A percentile compares a stretch with the other conserved stretches of the same genome.
phyloP scores from a whole-genome alignment of 768 basidiomycete species.

The Rossbeevera mucosa region DNA sequence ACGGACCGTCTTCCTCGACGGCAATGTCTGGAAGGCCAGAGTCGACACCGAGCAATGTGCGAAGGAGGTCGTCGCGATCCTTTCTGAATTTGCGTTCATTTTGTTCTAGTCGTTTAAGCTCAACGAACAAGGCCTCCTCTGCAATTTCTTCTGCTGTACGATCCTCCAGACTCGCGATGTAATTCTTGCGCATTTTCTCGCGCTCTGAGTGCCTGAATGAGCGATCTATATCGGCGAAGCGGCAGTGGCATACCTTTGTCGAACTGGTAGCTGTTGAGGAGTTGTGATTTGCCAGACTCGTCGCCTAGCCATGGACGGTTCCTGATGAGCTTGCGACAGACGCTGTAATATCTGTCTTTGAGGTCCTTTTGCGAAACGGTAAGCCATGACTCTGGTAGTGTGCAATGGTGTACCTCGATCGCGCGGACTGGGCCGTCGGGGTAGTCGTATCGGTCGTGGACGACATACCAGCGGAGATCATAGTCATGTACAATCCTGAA shows the following conservation, averaged over 20 bases:
- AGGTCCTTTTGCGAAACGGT: conserved; percentile 49
- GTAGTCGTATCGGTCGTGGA: conserved; percentile 86
- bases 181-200: conserved; percentile 83
- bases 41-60: conserved; percentile 80
- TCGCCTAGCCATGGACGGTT: conserved; percentile 84
- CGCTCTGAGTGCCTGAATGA: conserved; percentile 55
- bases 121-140: conserved; percentile 90
- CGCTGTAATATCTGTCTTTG: conserved; percentile 90
- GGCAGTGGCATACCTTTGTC: conserved; percentile 63
- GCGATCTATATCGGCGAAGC: background rate
- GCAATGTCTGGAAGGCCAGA: conserved; percentile 75
- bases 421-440: conserved; percentile 47
- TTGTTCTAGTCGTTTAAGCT: conserved; percentile 93
- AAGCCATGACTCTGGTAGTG: background rate
- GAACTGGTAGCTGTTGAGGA: conserved; percentile 72
- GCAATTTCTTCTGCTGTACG: conserved; percentile 87
- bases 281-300: conserved; percentile 59
- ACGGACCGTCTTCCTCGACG: conserved; percentile 55
- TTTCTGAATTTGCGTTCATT: conserved; percentile 82
- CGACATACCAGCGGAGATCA: conserved; percentile 85
- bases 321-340: conserved; percentile 83
- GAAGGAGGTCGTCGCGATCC: conserved; percentile 83
- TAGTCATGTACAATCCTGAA: conserved; percentile 77
- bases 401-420: conserved; percentile 55
- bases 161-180: conserved; percentile 79